Percentiles rank a stretch among this genome's conserved stretches.
Evolutionary conservation across 75 land plant species (phyloP).

Genomic region (Cupressus sempervirens): DNA sequence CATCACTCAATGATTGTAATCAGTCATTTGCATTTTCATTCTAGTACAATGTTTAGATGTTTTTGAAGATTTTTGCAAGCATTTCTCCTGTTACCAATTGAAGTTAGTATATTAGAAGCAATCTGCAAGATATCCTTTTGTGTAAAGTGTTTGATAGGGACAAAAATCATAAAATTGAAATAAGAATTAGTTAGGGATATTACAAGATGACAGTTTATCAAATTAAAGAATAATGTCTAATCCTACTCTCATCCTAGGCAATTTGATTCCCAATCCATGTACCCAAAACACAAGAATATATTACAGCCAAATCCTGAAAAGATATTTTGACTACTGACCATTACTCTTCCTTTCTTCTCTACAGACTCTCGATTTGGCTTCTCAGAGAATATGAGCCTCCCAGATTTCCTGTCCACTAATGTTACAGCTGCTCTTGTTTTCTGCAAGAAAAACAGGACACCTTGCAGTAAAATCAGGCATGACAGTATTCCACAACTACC

Average conservation of each 20-base stretch:
- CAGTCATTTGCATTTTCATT: no score
- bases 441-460: conserved; percentile 28
- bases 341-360: conserved; percentile 62
- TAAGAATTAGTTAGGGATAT: no score
- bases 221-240: background rate
- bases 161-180: no score
- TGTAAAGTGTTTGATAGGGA: no score
- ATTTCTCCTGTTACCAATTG: no score
- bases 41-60: no score
- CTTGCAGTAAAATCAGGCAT: background rate
- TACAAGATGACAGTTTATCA: background rate
- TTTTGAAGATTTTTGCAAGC: no score
- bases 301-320: background rate
- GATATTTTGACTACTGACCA: conserved; percentile 38
- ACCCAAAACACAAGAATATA: background rate
- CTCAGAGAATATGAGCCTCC: conserved; percentile 56
- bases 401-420: conserved; percentile 44
- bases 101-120: no score
- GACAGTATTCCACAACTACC: background rate
- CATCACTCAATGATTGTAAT: no score
- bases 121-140: no score
- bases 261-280: background rate
- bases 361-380: conserved; percentile 52
- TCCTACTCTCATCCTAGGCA: background rate
- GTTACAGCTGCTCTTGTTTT: conserved; percentile 51